A percentile compares a stretch with the other conserved stretches of the same genome.
Evolutionary conservation across 192 early-diverging fungal genomes (phyloP).

Genomic region (Hyaloraphidium curvatum): DNA sequence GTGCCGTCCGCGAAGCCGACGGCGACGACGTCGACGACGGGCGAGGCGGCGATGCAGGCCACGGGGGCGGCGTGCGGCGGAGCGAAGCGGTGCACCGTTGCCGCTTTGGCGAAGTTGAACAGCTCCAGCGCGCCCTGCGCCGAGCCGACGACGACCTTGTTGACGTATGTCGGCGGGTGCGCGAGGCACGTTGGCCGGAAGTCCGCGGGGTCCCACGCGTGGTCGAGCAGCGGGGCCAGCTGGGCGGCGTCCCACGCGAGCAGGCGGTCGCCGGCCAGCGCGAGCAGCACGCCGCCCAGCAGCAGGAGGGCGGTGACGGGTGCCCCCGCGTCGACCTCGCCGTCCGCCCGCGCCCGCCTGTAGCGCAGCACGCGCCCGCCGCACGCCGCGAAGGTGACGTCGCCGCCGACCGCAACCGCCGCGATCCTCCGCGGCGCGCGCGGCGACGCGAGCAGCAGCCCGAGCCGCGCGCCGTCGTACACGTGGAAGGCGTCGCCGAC

Average conservation of each 20-base stretch:
- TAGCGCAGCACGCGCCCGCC: no score
- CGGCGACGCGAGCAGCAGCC: no score
- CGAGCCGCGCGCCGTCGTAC: no score
- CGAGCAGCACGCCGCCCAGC: not conserved
- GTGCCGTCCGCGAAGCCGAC: constrained; percentile 77
- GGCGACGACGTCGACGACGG: constrained; percentile 83
- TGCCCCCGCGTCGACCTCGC: no score
- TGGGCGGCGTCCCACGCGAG: no score
- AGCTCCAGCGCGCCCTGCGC: constrained; percentile 74
- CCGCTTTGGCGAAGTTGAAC: constrained; percentile 74
- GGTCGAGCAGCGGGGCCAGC: no score
- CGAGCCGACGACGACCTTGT: constrained; percentile 82
- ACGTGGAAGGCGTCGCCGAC: no score
- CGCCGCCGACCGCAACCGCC: no score
- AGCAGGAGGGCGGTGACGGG: not conserved
- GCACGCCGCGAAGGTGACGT: no score
- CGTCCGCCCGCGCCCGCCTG: no score
- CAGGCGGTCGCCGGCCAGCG: no score
- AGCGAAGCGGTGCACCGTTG: constrained; percentile 61
- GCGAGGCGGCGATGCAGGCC: constrained; percentile 61
- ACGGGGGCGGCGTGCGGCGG: constrained; percentile 50
- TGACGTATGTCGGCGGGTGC: constrained; percentile 93
- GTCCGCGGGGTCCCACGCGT: constrained; percentile 51
- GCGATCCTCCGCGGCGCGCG: no score
- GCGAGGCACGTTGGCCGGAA: constrained; percentile 57